Evolutionary conservation across 2,329 filamentous ascomycete genomes (phyloP), one percentile per base, ranked within the genome.

Genomic region (Talaromyces sp.): DNA sequence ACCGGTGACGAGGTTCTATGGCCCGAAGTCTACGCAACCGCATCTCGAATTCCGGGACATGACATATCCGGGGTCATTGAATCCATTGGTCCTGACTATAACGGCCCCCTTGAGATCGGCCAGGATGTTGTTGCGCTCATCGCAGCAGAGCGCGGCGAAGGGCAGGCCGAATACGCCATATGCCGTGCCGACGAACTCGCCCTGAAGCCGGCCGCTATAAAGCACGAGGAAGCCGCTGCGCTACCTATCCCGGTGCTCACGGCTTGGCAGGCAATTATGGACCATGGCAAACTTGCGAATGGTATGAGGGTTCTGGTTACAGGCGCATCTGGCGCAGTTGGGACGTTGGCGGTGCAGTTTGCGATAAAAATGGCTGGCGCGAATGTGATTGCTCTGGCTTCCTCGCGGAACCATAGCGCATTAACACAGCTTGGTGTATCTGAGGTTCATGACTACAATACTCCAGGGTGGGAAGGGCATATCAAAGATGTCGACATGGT

Each of bases 1-100:
- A 59, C 57, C 24, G 35, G 27, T 41, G 57, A 59, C 14, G 57
- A 59, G 35, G 32, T 59, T 9, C 11, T 27, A 4, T 59, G 57
- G 57, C 38, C 51, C 26, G 57, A 59, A 14, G 19, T 26, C 4
- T 59, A 59, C 24, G 24, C 32, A 3, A 7, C 26, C 17, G 32
- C 32, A 24, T 24, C 35, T 24, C 51, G 35, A 21, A 49, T 55
- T 9, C 51, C 51, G 4, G 57, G 57, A 4, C 57, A 59, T 24
- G 57, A 59, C 7, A 24, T 59, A 46, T 54, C 57, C 2, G 57
- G 57, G 4, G 51, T 55, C 17, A 31, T 59, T 9, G 6, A 24
- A 10, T 19, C 24, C 4, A 13, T 29, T 4, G 51, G 50, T 2
- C 51, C 51, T 1, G 51, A 59, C 10, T 54, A 59, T 17, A 17